phyloP scores from a whole-genome alignment of 768 basidiomycete genomes.

The Sporobolomyces pararoseus region DNA sequence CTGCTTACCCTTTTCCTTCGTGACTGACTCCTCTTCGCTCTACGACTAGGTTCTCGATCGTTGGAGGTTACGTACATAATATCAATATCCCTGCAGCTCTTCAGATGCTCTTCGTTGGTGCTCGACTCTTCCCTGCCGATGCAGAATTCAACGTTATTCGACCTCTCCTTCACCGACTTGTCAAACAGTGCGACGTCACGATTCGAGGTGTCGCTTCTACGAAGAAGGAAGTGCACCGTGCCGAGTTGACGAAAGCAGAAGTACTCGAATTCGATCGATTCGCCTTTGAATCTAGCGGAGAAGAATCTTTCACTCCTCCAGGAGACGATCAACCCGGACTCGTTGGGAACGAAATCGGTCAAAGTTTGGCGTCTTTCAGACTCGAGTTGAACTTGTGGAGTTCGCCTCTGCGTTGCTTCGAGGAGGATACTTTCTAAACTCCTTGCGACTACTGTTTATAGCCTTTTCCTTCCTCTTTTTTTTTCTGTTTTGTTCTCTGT shows the following conservation, averaged over 20 bases:
- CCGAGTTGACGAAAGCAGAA: constrained; percentile 24
- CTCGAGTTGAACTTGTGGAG: constrained; percentile 36
- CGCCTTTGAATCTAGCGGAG: constrained; percentile 34
- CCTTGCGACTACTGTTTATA: too few species aligned
- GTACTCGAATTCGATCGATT: constrained; percentile 35
- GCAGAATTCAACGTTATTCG: constrained; percentile 21
- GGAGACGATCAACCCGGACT: constrained; percentile 4
- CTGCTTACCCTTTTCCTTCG: not conserved
- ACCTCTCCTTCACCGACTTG: constrained; percentile 38
- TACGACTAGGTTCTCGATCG: constrained; percentile 18
- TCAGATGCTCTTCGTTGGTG: not conserved
- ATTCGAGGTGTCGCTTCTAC: constrained; percentile 17
- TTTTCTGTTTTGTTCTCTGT: not conserved
- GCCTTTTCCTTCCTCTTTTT: not conserved
- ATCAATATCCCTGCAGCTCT: constrained; percentile 34
- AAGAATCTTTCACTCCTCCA: not conserved
- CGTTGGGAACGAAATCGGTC: constrained; percentile 33
- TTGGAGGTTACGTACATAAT: constrained; percentile 28
- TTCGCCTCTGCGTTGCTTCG: constrained; percentile 8
- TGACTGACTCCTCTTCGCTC: not conserved
- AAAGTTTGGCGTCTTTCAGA: constrained; percentile 27
- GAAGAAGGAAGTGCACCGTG: constrained; percentile 25
- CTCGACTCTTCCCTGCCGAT: constrained; percentile 31
- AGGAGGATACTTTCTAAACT: constrained; percentile 8
- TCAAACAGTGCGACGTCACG: constrained; percentile 34